phyloP scores from a whole-genome alignment of 805 yeast species.

The Candida adriatica region DNA sequence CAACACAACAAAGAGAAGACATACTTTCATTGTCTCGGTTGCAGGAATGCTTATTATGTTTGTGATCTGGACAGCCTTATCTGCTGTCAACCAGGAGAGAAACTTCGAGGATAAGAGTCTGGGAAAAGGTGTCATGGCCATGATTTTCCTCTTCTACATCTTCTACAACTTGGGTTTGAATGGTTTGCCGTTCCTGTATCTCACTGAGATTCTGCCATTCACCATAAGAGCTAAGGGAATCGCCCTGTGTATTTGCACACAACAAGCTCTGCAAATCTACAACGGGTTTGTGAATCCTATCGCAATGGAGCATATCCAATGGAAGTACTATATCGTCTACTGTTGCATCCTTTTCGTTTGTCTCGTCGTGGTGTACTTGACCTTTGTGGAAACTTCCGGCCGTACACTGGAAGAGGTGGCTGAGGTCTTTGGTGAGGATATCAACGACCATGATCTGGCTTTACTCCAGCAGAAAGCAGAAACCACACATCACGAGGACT shows the following conservation, averaged over 20 bases:
- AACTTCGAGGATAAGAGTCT: conserved; percentile 31
- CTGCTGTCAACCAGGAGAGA: conserved; percentile 37
- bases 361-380: conserved; percentile 21
- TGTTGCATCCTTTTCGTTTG: conserved; percentile 26
- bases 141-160: conserved; percentile 39
- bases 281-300: conserved; percentile 30
- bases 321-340: conserved; percentile 31
- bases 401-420: conserved; percentile 30
- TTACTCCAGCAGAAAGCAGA: no score
- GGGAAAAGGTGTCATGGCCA: conserved; percentile 39
- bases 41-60: conserved; percentile 29
- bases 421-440: conserved; percentile 22
- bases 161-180: conserved; percentile 35
- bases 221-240: conserved; percentile 24
- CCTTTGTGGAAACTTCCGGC: conserved; percentile 30
- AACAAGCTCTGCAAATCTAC: conserved; percentile 19
- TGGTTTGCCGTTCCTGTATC: conserved; percentile 38
- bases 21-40: conserved; percentile 28
- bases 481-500: no score
- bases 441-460: conserved; percentile 2
- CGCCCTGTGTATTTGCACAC: conserved; percentile 12
- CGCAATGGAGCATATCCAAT: conserved; percentile 29
- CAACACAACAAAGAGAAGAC: no score
- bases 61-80: conserved; percentile 35
- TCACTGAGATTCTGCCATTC: conserved; percentile 33